phyloP scores from a whole-genome alignment of 192 early-diverging fungal species.

The Neocallimastix lanati region DNA sequence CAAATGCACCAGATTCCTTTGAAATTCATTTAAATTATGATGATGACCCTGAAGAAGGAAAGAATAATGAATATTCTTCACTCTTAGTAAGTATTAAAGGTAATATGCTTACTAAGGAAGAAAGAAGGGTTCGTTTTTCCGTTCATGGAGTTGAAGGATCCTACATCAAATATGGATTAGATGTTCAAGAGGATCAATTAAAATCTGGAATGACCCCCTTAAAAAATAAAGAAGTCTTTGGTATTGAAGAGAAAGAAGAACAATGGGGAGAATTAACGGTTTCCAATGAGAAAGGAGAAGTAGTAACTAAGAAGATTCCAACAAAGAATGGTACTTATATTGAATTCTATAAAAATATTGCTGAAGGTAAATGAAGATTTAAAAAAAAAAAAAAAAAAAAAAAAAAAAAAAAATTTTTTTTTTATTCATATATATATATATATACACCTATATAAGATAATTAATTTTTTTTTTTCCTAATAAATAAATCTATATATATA shows the following conservation, averaged over 20 bases:
- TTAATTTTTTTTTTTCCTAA: too few species aligned
- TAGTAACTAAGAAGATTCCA: constrained; percentile 30
- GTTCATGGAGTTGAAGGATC: constrained; percentile 49
- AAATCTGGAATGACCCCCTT: constrained; percentile 36
- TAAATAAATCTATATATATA: too few species aligned
- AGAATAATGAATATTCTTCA: not conserved
- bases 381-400: too few species aligned
- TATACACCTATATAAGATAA: not conserved
- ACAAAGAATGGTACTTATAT: constrained; percentile 36
- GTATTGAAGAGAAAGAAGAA: constrained; percentile 19
- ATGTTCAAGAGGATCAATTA: constrained; percentile 57
- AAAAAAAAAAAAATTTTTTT: too few species aligned
- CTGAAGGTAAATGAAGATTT: constrained; percentile 15
- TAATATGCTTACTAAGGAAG: constrained; percentile 42
- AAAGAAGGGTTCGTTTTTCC: constrained; percentile 37
- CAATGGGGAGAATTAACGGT: constrained; percentile 30
- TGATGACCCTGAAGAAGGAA: constrained; percentile 13
- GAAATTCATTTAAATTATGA: constrained; percentile 39
- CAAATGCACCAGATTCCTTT: constrained; percentile 41
- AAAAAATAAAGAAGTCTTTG: constrained; percentile 18
- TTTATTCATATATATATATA: not conserved
- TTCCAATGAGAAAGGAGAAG: constrained; percentile 17
- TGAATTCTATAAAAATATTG: constrained; percentile 46
- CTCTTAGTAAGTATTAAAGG: constrained; percentile 40
- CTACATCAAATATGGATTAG: constrained; percentile 44